Evolutionary conservation across 2,329 filamentous ascomycete genomes (phyloP), one percentile per base, ranked within the genome.

Genomic region (Myriosclerotinia curreyana): DNA sequence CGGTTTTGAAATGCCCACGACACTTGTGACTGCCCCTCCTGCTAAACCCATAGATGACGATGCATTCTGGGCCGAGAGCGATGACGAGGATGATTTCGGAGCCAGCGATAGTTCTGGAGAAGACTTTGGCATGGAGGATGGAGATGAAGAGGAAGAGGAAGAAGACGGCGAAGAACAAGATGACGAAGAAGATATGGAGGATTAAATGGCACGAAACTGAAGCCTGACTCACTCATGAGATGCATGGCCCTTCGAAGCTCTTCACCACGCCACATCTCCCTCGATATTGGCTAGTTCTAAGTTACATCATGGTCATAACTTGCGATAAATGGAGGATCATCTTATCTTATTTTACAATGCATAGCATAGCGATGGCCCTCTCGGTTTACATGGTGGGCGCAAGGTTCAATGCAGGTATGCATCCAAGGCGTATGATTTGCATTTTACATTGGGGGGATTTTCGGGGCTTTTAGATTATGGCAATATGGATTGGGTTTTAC

Each of bases 1-100:
- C 0, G 92, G 83, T 0, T 93, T 93, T 68, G 81, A 85, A 63
- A 94, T 98, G 89, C 95, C 95, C 0, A 92, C 88, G 0, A 84
- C 86, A 61, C 76, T 89, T 74, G 77, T 91, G 77, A 79, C 83
- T 20, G 79, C 81, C 15, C 83, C 86, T 2, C 80, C 80, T 1
- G 85, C 86, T 1, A 86, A 88, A 69, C 85, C 82, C 17, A 84
- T 87, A 3, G 86, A 90, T 49, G 90, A 96, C 70, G 87, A 89
- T 69, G 90, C 90, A 66, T 96, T 96, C 74, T 95, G 91, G 89
- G 86, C 84, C 42, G 89, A 91, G 74, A 87, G 85, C 55, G 90
- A 90, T 65, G 83, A 90, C 69, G 89, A 91, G 69, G 85, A 90
- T 60, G 89, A 93, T 69, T 92, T 93, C 76, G 89, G 87, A 12